Evolutionary conservation across 306 rosid genomes (phyloP).

Genomic region (Malus fusca): DNA sequence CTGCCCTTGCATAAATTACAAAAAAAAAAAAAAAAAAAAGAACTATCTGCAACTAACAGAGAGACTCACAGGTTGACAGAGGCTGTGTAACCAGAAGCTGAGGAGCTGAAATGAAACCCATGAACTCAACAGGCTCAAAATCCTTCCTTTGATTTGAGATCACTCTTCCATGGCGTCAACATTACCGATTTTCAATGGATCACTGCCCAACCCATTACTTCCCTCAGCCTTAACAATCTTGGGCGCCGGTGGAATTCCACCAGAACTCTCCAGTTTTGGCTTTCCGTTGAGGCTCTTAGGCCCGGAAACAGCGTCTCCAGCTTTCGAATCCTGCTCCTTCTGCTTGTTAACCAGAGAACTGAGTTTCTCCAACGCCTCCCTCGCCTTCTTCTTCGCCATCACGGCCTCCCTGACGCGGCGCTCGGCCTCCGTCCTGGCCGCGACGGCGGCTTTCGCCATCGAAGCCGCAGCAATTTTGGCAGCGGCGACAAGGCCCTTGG

Average conservation of each 20-base stretch:
- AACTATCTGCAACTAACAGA: neutral
- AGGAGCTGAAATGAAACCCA: neutral
- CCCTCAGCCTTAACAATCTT: neutral
- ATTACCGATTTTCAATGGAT: neutral
- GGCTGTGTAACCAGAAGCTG: neutral
- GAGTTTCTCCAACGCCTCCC: constrained; percentile 44
- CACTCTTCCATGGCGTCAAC: neutral
- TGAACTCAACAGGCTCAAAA: neutral
- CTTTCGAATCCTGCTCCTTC: constrained; percentile 2
- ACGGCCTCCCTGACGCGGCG: constrained; percentile 42
- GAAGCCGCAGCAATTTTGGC: constrained; percentile 44
- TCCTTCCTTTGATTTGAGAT: neutral
- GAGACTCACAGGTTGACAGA: constrained; percentile 1
- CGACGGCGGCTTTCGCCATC: constrained; percentile 36
- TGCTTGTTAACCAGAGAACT: constrained; percentile 27
- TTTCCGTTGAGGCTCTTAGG: neutral
- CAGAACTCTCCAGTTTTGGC: neutral
- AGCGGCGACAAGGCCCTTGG: constrained; percentile 40
- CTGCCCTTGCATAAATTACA: neutral
- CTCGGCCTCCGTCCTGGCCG: constrained; percentile 44
- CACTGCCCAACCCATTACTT: neutral
- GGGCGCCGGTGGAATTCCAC: neutral
- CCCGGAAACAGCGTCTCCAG: neutral
- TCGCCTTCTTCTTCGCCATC: constrained; percentile 48
- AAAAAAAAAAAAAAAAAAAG: neutral